These are phyloP conservation scores for Nothophytophthora sp. DNA, from an alignment of 352 stramenopile genomes.

Conservation along the genomic window DNA sequence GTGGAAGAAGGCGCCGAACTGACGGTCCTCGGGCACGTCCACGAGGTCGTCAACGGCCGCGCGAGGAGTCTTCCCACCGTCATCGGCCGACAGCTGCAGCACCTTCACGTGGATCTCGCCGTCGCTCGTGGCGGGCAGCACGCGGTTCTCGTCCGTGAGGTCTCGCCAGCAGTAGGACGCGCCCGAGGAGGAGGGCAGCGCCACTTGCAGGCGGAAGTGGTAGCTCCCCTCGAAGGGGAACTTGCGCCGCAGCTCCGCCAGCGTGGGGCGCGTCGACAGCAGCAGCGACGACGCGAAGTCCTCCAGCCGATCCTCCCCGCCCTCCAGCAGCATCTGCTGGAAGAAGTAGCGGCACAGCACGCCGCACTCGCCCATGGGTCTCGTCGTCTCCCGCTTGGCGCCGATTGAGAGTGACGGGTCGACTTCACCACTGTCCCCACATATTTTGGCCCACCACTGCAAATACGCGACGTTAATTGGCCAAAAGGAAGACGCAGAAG, in stretches of 20 bases:
- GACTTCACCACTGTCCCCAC: too few relatives aligned
- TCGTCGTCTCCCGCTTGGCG: background rate
- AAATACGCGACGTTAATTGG: too few relatives aligned
- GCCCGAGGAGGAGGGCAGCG: constrained; percentile 12
- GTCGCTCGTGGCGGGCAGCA: constrained; percentile 35
- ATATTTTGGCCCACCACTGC: too few relatives aligned
- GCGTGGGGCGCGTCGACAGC: constrained; percentile 62
- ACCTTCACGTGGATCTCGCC: constrained; percentile 76
- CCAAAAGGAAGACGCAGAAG: too few relatives aligned
- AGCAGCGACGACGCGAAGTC: constrained; percentile 61
- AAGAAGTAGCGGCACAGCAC: constrained; percentile 88
- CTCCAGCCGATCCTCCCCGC: constrained; percentile 34
- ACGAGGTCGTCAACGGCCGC: constrained; percentile 28
- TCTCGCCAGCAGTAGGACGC: constrained; percentile 79
- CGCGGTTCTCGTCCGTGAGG: constrained; percentile 47
- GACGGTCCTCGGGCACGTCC: constrained; percentile 65
- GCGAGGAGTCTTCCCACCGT: constrained; percentile 2
- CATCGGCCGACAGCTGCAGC: constrained; percentile 48
- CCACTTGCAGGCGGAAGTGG: constrained; percentile 80
- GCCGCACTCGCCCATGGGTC: constrained; percentile 17
- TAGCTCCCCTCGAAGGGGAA: constrained; percentile 80
- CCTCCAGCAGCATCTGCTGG: constrained; percentile 70
- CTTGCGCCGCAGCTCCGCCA: constrained; percentile 58
- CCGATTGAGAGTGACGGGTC: background rate
- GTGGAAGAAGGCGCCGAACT: constrained; percentile 70